Base-by-base conservation (phyloP, 768 basidiomycete species). In the Lenzites betulinus region DNA sequence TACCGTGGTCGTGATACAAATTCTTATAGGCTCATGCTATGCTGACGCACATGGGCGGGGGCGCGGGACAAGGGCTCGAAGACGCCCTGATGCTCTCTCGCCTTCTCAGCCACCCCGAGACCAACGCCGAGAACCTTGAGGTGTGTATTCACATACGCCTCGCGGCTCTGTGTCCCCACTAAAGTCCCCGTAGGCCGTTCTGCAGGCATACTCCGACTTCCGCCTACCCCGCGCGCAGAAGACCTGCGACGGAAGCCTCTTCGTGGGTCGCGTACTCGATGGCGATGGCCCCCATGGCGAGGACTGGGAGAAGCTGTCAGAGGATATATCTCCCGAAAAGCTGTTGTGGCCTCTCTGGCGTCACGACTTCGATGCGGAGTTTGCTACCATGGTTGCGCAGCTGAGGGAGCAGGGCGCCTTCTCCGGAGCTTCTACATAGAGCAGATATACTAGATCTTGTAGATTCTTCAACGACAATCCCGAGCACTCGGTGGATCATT, bases 51-150 rank as follows among this genome's bases (percentile, higher is more conserved):
- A 71, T 85, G 12, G 83, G 83, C 3, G 77, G 82, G 0, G 84
- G 85, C 1, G 81, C 81, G 7, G 82, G 84, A 6, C 84, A 86
- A 71, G 84, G 82, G 2, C 75, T 86, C 25, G 84, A 86, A 64
- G 85, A 85, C 59, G 79, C 78, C 1, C 77, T 78, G 49, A 68
- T 80, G 11, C 71, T 86, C 5, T 77, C 76, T 39, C 73, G 76
- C n/a, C 71, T 86, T 11, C 77, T 86, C 23, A 64, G 69, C 13
- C 78, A 81, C 62, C 75, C 79, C 4, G 65, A 73, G 54, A 78
- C 79, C 3, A 75, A 70, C 22, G 42, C 64, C n/a, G 62, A 66
- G 15, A 81, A 79, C 61, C 67, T 84, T 22, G 71, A 77, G 59
- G 83, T 79, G 59, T 54, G 74, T 64, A 46, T 49, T 54, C 38